A percentile compares a stretch with the other conserved stretches of the same genome.
Evolutionary conservation across 1,139 yeast genomes (phyloP).

Genomic region (Dujonia santamariae): DNA sequence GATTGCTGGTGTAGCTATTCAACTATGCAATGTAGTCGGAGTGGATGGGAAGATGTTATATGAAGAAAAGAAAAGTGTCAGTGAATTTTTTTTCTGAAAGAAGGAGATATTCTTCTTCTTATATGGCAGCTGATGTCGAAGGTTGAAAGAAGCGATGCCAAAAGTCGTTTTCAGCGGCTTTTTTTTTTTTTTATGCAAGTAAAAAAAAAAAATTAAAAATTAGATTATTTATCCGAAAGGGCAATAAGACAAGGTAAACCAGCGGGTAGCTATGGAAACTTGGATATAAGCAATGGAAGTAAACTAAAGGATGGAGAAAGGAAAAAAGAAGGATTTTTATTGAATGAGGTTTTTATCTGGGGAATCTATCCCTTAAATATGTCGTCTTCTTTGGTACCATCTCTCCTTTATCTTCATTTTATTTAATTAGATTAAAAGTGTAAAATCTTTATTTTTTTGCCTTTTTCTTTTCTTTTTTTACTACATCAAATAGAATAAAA

Average conservation of each 20-base stretch:
- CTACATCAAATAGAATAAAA: too few relatives aligned
- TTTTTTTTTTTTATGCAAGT: background rate
- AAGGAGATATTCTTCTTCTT: conserved; percentile 1
- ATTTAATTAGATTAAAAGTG: too few relatives aligned
- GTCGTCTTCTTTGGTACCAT: too few relatives aligned
- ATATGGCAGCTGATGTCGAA: background rate
- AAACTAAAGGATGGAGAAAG: background rate
- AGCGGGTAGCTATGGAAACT: background rate
- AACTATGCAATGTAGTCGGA: conserved; percentile 8
- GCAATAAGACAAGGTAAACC: background rate
- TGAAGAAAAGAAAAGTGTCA: background rate
- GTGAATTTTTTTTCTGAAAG: background rate
- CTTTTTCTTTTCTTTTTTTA: too few relatives aligned
- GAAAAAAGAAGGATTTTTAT: background rate
- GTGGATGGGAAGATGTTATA: conserved; percentile 3
- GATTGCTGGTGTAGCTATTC: conserved; percentile 1
- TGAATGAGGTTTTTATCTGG: too few relatives aligned
- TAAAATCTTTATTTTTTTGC: too few relatives aligned
- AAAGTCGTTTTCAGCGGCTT: background rate
- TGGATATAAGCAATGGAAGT: background rate
- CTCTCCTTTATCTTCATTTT: too few relatives aligned
- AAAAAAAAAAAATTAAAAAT: conserved; percentile 1
- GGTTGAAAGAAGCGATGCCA: background rate
- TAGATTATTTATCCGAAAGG: background rate
- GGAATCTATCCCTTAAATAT: too few relatives aligned